Conservation (phyloP, 2,329 filamentous ascomycete genomes). For the Pestalotiopsis sp. region DNA sequence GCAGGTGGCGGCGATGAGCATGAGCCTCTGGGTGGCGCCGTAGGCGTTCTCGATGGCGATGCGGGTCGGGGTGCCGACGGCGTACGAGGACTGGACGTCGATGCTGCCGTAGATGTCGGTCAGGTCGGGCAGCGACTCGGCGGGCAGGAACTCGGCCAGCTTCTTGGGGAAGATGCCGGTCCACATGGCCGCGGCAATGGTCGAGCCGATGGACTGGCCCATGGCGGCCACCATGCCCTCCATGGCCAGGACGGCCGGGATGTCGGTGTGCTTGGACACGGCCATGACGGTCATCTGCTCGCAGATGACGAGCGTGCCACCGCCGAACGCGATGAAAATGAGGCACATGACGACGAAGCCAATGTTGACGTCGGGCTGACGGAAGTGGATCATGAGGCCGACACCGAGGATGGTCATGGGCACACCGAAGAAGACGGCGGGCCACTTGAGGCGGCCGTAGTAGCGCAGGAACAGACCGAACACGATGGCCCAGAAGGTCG, state of each 20-base stretch:
- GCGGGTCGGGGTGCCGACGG: constrained; percentile 43
- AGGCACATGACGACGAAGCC: constrained; percentile 54
- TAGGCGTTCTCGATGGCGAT: constrained; percentile 56
- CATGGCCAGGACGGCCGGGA: constrained; percentile 55
- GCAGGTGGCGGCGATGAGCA: constrained; percentile 41
- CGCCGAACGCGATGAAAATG: constrained; percentile 51
- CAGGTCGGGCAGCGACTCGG: constrained; percentile 31
- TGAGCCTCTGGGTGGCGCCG: constrained; percentile 42
- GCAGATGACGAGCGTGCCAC: constrained; percentile 53
- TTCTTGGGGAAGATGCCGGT: constrained; percentile 49
- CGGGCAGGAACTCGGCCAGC: constrained; percentile 45
- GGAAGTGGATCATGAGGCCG: constrained; percentile 54
- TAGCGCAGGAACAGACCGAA: constrained; percentile 44
- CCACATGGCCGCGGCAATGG: constrained; percentile 60
- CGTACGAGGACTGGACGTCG: constrained; percentile 47
- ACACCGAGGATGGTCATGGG: constrained; percentile 50
- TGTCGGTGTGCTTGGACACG: constrained; percentile 50
- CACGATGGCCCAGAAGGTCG: constrained; percentile 42
- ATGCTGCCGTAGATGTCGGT: constrained; percentile 50
- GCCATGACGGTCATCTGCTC: constrained; percentile 58
- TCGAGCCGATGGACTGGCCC: constrained; percentile 53
- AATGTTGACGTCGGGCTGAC: constrained; percentile 45
- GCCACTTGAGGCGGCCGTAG: constrained; percentile 49
- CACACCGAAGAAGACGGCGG: constrained; percentile 31
- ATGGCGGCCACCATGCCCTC: constrained; percentile 54